Conservation (phyloP, 805 yeast species). For the Cyberlindnera sargentensis region DNA sequence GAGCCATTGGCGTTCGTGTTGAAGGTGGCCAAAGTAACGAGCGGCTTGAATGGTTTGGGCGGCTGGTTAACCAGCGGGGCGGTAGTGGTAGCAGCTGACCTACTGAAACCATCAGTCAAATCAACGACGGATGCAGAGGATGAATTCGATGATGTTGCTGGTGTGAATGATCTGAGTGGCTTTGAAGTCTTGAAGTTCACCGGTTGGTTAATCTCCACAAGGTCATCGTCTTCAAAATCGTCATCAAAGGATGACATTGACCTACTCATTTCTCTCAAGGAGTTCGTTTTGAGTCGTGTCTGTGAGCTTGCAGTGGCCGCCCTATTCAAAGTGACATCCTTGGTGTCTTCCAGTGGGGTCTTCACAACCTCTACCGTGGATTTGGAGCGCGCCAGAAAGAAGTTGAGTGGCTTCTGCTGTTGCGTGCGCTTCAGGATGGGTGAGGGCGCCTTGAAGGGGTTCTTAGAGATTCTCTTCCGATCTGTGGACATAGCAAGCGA, state of each 20-base stretch:
- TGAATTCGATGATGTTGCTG: neutral
- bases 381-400: conserved; percentile 7
- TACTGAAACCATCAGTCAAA: neutral
- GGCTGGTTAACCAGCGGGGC: neutral
- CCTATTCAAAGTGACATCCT: conserved; percentile 2
- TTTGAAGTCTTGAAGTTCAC: conserved; percentile 10
- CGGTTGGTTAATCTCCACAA: neutral
- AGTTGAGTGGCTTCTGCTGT: conserved; percentile 6
- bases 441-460: conserved; percentile 17
- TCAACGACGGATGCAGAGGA: neutral
- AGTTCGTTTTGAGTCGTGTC: conserved; percentile 1
- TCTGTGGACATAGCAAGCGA: neutral
- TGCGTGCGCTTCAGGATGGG: conserved; percentile 12
- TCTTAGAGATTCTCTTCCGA: conserved; percentile 6
- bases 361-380: conserved; percentile 5
- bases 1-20: neutral
- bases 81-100: neutral
- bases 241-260: neutral
- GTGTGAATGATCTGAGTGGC: neutral
- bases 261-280: conserved; percentile 2
- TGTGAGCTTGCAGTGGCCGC: conserved; percentile 1
- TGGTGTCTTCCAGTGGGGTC: conserved; percentile 6
- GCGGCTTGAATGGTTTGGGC: conserved; percentile 2
- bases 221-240: conserved; percentile 5
- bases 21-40: conserved; percentile 3